Conservation (phyloP, 805 yeast genomes). For the Myxozyma geophila region DNA sequence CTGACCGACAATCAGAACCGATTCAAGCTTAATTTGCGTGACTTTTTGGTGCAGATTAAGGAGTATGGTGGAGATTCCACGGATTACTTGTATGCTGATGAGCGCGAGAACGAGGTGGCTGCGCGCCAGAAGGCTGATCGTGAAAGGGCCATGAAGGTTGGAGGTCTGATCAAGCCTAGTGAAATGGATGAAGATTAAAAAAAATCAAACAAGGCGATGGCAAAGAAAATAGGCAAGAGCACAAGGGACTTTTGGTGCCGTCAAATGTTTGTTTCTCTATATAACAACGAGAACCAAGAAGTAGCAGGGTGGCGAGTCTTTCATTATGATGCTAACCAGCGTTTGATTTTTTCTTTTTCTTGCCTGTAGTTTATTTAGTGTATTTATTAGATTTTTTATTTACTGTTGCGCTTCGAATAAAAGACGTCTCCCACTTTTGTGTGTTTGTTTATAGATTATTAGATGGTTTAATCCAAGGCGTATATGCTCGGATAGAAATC, state of each 20-base stretch:
- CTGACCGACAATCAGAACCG: slow-evolving; percentile 73
- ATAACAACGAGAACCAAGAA: not conserved
- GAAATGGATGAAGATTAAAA: slow-evolving; percentile 58
- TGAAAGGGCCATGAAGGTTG: slow-evolving; percentile 82
- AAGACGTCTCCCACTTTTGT: not conserved
- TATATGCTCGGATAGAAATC: no score
- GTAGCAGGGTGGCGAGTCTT: not conserved
- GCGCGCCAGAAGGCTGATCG: slow-evolving; percentile 73
- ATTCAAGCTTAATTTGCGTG: slow-evolving; percentile 86
- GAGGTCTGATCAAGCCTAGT: slow-evolving; percentile 92
- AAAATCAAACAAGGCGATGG: not conserved
- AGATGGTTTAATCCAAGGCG: no score
- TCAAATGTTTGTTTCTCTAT: not conserved
- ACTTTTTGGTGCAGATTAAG: slow-evolving; percentile 93
- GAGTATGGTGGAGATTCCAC: slow-evolving; percentile 95
- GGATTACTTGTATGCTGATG: slow-evolving; percentile 93
- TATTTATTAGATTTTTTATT: slow-evolving; percentile 1
- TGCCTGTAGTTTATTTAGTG: not conserved
- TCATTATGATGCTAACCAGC: not conserved
- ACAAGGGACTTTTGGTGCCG: not conserved
- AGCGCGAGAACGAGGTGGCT: slow-evolving; percentile 73
- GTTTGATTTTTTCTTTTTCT: not conserved
- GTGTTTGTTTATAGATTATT: no score
- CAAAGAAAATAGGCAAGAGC: not conserved
- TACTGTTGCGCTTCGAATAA: not conserved